Evolutionary conservation across 176 grass and related monocot species (phyloP), one percentile per base, ranked within the genome.

Genomic region (Thalia dealbata): DNA sequence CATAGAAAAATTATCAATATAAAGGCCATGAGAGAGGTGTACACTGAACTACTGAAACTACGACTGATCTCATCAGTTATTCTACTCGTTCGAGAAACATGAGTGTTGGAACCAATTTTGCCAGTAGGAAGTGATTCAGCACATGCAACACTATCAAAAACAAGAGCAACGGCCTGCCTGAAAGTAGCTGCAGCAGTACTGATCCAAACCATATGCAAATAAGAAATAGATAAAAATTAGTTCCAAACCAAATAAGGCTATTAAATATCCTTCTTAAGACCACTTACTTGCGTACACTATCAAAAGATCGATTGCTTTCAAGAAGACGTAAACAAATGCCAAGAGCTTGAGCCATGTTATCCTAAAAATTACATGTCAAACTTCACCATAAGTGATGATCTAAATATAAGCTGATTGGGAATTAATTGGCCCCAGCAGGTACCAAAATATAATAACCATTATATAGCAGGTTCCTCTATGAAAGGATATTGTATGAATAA

Each of bases 161-260:
- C 84, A 61, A 97, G 74, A 48, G 93, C 93, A 75, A 92, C 93
- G 78, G 93, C 93, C 83, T 97, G 93, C 84, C 93, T 92, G 82
- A 97, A 92, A 71, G 93, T 97, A 81, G 93, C 93, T 84, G 93
- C 93, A 75, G 93, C 93, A 80, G 93, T 97, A 82, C 93, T 97
- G 78, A 76, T 81, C 62, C 64, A 86, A 69, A 76, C 55, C 13
- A 81, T 71, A 70, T 52, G 71, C 38, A 67, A 73, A 69, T 82
- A 82, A 87, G 73, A 76, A 87, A 51, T 54, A 43, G 15, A n/a
- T 64, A 52, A 68, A 46, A 22, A 67, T 76, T 77, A 73, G 46
- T 55, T 69, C 70, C 15, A 59, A 44, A 30, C 12, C 45, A 86
- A 78, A 58, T 78, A 30, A 69, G 13, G 7, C 1, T 24, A 54